Evolutionary conservation across 805 yeast species (phyloP), one percentile per base, ranked within the genome.

Genomic region (Myxozyma sirexii): DNA sequence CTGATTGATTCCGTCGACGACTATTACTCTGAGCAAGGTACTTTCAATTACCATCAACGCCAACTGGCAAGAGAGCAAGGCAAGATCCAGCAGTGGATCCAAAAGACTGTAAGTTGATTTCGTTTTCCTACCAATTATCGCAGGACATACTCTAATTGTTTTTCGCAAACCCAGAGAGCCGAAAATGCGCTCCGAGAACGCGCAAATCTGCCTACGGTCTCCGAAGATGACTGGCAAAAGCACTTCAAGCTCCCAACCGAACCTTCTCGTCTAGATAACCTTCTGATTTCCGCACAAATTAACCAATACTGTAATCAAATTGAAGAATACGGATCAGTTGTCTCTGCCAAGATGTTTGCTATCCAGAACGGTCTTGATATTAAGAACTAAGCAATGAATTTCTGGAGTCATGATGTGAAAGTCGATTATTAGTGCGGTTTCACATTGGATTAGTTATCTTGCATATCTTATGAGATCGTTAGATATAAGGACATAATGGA

Each of bases 11-110:
- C 89, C 53, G 80, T 88, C 42, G 94, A 88, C 73, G 84, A 86
- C 50, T 84, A 83, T 76, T 86, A 85, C 76, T 85, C 85, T 72
- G 91, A 86, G 71, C 88, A 87, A 72, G 85, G 86, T 67, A 88
- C 85, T 75, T 85, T 86, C 79, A 86, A 87, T 78, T 88, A 86
- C 75, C 87, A 83, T 77, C 94, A 88, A 76, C 84, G 96, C 77
- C 86, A 83, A 68, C 78, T 83, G 60, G 81, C 84, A 49, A 82
- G 90, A 71, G 96, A 88, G 71, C 77, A 80, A 72, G 75, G 84
- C 61, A 87, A 86, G 77, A 80, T 88, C 65, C 78, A 79, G 64
- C 89, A 85, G 71, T 88, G 93, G 92, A 85, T 86, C 71, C 84
- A 82, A 69, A 84, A 83, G 73, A 78, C 88, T 27, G 62, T 59